Conservation (phyloP, 2,329 filamentous ascomycete genomes). For the Didymella exigua region DNA sequence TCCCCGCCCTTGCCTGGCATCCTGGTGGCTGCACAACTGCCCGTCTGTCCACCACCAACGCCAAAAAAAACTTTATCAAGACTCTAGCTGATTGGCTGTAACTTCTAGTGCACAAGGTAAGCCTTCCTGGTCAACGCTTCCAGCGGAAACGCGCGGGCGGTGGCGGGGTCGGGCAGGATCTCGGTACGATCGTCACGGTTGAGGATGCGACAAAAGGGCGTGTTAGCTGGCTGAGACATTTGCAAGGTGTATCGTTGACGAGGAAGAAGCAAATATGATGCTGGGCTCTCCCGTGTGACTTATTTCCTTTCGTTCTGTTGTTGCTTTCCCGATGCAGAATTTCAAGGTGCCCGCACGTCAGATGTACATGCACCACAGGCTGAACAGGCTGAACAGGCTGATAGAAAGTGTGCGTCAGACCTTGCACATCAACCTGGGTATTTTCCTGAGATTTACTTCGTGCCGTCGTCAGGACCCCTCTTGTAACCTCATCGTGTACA, state of each 20-base stretch:
- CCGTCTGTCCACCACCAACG: not conserved
- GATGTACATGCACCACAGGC: too few relatives aligned
- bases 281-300: not conserved
- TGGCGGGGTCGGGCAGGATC: conserved; percentile 1
- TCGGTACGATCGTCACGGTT: not conserved
- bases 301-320: not conserved
- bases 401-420: too few relatives aligned
- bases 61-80: not conserved
- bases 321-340: not conserved
- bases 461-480: too few relatives aligned
- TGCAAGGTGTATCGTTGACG: not conserved
- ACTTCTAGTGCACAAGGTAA: conserved; percentile 4
- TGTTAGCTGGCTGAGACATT: conserved; percentile 8
- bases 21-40: conserved; percentile 9
- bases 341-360: too few relatives aligned
- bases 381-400: too few relatives aligned
- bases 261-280: not conserved
- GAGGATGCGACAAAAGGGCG: not conserved
- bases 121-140: conserved; percentile 1
- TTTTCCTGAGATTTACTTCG: too few relatives aligned
- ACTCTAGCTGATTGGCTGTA: conserved; percentile 1
- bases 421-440: too few relatives aligned
- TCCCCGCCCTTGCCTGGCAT: conserved; percentile 17
- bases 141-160: conserved; percentile 7
- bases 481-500: too few relatives aligned